Conservation (phyloP, 257 asterid genomes). For the Pogostemon cablin region DNA sequence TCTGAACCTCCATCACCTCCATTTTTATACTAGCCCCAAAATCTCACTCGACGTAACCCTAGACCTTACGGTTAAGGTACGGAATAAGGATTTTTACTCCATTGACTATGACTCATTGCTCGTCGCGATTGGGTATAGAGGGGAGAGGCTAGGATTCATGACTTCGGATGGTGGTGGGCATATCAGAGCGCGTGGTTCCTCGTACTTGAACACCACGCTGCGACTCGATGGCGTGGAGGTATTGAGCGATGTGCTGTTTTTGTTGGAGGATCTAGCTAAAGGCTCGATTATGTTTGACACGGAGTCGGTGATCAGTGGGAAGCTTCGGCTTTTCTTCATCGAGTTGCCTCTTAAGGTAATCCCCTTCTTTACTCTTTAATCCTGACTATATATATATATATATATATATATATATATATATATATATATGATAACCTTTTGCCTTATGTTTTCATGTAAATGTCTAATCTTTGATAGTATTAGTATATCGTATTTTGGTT, state of each 20-base stretch:
- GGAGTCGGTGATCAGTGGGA: slow-evolving; percentile 62
- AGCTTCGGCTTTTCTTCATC: slow-evolving; percentile 59
- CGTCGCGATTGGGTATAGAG: slow-evolving; percentile 67
- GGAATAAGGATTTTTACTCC: slow-evolving; percentile 73
- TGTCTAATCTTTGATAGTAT: too few species aligned
- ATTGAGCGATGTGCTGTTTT: slow-evolving; percentile 47
- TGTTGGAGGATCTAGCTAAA: slow-evolving; percentile 67
- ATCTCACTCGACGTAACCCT: slow-evolving; percentile 65
- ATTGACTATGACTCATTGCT: slow-evolving; percentile 53
- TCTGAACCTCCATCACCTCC: slow-evolving; percentile 52
- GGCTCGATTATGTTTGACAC: slow-evolving; percentile 71
- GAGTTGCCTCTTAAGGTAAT: slow-evolving; percentile 71
- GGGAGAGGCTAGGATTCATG: slow-evolving; percentile 61
- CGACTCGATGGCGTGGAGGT: slow-evolving; percentile 61
- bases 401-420: too few species aligned
- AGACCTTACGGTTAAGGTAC: slow-evolving; percentile 58
- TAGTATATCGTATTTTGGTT: too few species aligned
- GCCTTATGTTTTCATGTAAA: too few species aligned
- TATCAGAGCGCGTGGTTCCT: slow-evolving; percentile 59
- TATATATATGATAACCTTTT: neutral
- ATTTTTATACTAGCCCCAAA: slow-evolving; percentile 49
- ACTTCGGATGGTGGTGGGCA: slow-evolving; percentile 61
- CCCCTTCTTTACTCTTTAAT: neutral
- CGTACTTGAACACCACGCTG: slow-evolving; percentile 67
- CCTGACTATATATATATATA: too few species aligned